Base-by-base conservation (phyloP, 1,139 yeast genomes). In the Fermentozyma sake region DNA sequence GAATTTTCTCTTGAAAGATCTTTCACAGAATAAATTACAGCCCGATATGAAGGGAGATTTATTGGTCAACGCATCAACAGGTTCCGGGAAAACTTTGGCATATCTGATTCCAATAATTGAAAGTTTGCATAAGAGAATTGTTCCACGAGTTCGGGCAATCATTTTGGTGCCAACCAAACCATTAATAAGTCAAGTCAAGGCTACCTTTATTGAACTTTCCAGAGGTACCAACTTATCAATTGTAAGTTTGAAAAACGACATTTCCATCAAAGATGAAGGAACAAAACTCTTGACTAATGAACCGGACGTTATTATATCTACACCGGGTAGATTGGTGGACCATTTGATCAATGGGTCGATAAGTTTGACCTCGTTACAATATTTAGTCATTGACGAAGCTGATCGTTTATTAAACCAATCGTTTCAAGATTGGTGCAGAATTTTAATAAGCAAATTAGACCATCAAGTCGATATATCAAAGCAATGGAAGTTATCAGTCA, bases 271-370 rank as follows among this genome's bases (percentile, higher is more conserved):
- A 20, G 87, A 80, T 11, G 98, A 91, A 52, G 74, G 69, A 14
- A 42, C 42, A 1, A 72, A 68, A 38, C 53, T 84, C 16, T 29
- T 33, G 5, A 48, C 44, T 2, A 57, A 63, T 20, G 64, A 60
- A 2, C 95, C 96, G 0, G 97, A 91, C 54, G 74, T 91, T 6
- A 47, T 91, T 2, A 72, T 91, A 2, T 64, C 87, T 5, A 86
- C 98, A 0, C 98, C 99, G 0, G 99, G 99, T 37, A 71, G 98
- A 50, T 61, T 91, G 24, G 96, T 91, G 9, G 98, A 93, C 41
- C 98, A 91, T 54, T 52, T 89, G 24, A 57, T 61, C 20, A 48
- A 51, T 18, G 53, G 53, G 6, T 43, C 61, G 6, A 42, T 72
- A 10, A 53, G 52, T 32, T 52, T 86, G 32, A 53, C 59, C 13